Percentiles rank a stretch among this genome's conserved stretches.
Conservation (phyloP, 305 asterid genomes). For the Solanum hybrid region DNA sequence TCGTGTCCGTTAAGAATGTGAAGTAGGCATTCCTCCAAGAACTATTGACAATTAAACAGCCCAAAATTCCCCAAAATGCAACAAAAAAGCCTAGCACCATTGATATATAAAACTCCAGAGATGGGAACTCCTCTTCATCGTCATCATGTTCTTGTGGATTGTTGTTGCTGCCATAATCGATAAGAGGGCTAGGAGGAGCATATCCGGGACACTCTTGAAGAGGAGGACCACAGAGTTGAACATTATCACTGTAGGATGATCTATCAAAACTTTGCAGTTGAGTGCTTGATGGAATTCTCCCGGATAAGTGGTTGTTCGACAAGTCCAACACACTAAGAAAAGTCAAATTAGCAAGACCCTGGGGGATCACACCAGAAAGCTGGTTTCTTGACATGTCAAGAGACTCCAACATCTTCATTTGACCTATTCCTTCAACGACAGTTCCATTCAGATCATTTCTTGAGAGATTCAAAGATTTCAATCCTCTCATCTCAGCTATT, state of each 20-base stretch:
- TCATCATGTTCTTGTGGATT: constrained; percentile 1
- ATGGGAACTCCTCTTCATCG: background rate
- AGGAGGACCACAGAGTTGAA: constrained; percentile 13
- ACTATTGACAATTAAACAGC: constrained; percentile 1
- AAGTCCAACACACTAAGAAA: constrained; percentile 13
- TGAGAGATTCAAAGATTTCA: constrained; percentile 13
- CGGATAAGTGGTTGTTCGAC: constrained; percentile 12
- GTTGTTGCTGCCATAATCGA: background rate
- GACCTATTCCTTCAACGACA: constrained; percentile 5
- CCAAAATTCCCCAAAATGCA: background rate
- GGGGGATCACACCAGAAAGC: constrained; percentile 13
- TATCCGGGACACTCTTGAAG: background rate
- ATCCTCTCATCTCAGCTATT: constrained; percentile 2
- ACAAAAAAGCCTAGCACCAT: background rate
- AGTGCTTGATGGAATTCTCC: constrained; percentile 16
- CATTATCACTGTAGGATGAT: constrained; percentile 3
- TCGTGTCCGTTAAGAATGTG: background rate
- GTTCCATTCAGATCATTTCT: constrained; percentile 13
- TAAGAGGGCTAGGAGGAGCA: background rate
- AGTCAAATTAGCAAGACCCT: background rate
- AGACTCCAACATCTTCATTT: constrained; percentile 14
- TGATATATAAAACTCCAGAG: constrained; percentile 5
- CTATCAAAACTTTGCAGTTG: constrained; percentile 10
- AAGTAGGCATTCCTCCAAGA: constrained; percentile 13
- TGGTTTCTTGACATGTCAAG: constrained; percentile 19